A percentile compares a stretch with the other conserved stretches of the same genome.
Conservation (phyloP, 306 rosid species). For the Abrus pulchellus region DNA sequence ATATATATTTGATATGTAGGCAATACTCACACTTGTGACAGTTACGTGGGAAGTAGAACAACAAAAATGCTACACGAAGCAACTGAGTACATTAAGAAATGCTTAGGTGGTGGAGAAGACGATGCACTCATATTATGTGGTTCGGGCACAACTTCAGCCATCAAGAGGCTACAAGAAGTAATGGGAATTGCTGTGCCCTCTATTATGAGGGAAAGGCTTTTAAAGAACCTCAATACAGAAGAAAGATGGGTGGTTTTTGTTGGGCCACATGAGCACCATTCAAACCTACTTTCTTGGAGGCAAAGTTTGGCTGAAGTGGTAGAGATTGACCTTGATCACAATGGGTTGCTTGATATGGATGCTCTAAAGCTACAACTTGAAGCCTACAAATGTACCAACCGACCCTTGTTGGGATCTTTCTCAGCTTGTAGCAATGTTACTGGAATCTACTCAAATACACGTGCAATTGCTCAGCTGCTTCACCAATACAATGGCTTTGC, state of each 20-base stretch:
- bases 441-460: slow-evolving; percentile 73
- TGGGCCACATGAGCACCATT: slow-evolving; percentile 90
- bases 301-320: slow-evolving; percentile 81
- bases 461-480: slow-evolving; percentile 74
- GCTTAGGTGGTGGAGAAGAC: slow-evolving; percentile 73
- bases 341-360: slow-evolving; percentile 72
- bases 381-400: slow-evolving; percentile 45
- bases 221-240: slow-evolving; percentile 45
- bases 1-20: slow-evolving; percentile 47
- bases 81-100: slow-evolving; percentile 61
- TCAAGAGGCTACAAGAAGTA: slow-evolving; percentile 86
- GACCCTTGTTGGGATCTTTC: slow-evolving; percentile 88
- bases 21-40: slow-evolving; percentile 80
- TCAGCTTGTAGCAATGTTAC: slow-evolving; percentile 93
- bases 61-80: slow-evolving; percentile 75
- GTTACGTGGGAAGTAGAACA: slow-evolving; percentile 79
- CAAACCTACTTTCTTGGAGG: slow-evolving; percentile 89
- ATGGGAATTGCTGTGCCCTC: slow-evolving; percentile 81
- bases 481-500: slow-evolving; percentile 73
- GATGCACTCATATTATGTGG: slow-evolving; percentile 82
- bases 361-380: slow-evolving; percentile 62
- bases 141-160: slow-evolving; percentile 81
- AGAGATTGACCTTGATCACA: slow-evolving; percentile 72
- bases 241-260: slow-evolving; percentile 90
- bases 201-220: slow-evolving; percentile 60